These are phyloP conservation scores for Camptophora hylomeconis DNA, from an alignment of 2,329 filamentous ascomycete species.

Conservation along the genomic window DNA sequence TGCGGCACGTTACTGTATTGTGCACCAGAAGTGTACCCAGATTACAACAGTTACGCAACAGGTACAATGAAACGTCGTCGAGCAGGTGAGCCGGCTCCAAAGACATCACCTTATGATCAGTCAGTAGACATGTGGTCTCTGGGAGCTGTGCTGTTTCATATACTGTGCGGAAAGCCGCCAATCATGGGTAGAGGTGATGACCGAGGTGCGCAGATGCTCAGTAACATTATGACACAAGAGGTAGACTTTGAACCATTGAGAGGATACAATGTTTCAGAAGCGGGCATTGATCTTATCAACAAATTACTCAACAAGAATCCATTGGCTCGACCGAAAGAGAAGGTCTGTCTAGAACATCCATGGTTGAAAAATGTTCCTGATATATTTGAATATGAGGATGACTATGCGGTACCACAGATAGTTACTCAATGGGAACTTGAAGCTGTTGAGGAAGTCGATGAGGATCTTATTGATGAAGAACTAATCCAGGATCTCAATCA, in stretches of 20 bases:
- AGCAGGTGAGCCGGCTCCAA: slow-evolving; percentile 29
- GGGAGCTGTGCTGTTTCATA: slow-evolving; percentile 79
- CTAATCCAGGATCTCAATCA: slow-evolving; percentile 12
- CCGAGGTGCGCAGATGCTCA: slow-evolving; percentile 63
- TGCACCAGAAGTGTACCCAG: slow-evolving; percentile 88
- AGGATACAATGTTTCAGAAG: slow-evolving; percentile 44
- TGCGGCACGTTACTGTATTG: slow-evolving; percentile 94
- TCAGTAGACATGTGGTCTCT: slow-evolving; percentile 95
- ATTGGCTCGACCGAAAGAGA: slow-evolving; percentile 59
- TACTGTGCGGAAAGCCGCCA: slow-evolving; percentile 66
- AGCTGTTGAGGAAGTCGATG: slow-evolving; percentile 22
- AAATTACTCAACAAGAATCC: slow-evolving; percentile 76
- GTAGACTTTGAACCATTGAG: slow-evolving; percentile 55
- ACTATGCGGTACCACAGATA: slow-evolving; percentile 28
- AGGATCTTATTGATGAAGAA: slow-evolving; percentile 18
- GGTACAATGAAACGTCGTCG: slow-evolving; percentile 44
- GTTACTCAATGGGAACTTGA: slow-evolving; percentile 32
- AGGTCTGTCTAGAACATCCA: slow-evolving; percentile 53
- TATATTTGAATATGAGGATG: slow-evolving; percentile 46
- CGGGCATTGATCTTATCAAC: slow-evolving; percentile 60
- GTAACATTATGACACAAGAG: slow-evolving; percentile 66
- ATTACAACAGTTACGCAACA: slow-evolving; percentile 51
- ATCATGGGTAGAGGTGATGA: slow-evolving; percentile 67
- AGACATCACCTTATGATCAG: slow-evolving; percentile 60
- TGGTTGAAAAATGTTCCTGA: slow-evolving; percentile 54